These are phyloP conservation scores for Brasilioporus rufonigricans DNA, from an alignment of 768 basidiomycete genomes.

Conservation along the genomic window DNA sequence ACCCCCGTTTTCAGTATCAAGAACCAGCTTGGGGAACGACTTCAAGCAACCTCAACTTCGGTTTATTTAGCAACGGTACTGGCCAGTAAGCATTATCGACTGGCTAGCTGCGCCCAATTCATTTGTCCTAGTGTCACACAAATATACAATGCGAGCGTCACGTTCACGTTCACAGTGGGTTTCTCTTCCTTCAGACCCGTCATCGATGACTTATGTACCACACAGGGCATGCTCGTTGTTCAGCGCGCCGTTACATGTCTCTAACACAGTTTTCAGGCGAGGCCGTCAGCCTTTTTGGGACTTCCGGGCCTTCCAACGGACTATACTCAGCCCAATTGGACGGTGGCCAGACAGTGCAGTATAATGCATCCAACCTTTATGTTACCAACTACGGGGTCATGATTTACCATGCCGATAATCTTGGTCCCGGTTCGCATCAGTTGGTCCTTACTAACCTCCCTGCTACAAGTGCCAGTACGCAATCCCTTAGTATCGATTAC, in stretches of 20 bases:
- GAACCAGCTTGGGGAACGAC: conserved; percentile 35
- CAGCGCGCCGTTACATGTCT: not conserved
- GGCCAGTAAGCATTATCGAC: conserved; percentile 34
- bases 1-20: conserved; percentile 39
- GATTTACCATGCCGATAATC: conserved; percentile 35
- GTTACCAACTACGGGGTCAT: conserved; percentile 25
- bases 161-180: conserved; percentile 41
- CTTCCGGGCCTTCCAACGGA: conserved; percentile 37
- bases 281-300: conserved; percentile 44
- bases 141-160: conserved; percentile 30
- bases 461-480: conserved; percentile 11
- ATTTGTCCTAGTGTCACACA: conserved; percentile 32
- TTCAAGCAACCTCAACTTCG: conserved; percentile 31
- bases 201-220: conserved; percentile 3
- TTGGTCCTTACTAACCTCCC: conserved; percentile 33
- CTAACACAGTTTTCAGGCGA: conserved; percentile 31
- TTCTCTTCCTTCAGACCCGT: not conserved
- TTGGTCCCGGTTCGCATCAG: conserved; percentile 39
- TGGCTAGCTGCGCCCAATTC: too few relatives aligned
- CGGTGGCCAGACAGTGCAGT: conserved; percentile 17
- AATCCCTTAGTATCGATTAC: conserved; percentile 32
- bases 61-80: conserved; percentile 41
- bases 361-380: conserved; percentile 17
- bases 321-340: conserved; percentile 38
- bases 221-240: conserved; percentile 21